Conservation (phyloP, 495 filamentous ascomycete species). For the Penicillium silybi region DNA sequence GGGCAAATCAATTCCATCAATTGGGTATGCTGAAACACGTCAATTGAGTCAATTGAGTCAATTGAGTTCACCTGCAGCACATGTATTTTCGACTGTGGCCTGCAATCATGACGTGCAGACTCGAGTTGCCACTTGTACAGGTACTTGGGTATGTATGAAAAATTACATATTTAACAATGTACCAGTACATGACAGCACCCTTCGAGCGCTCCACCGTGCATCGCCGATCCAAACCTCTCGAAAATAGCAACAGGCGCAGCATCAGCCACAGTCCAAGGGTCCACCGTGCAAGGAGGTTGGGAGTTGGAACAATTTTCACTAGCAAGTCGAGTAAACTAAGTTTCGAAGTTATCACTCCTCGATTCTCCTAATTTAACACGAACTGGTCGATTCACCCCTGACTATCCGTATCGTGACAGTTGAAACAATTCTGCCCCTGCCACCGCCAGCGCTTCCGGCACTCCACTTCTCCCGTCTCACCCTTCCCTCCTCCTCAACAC, state of each 20-base stretch:
- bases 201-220: slow-evolving; percentile 8
- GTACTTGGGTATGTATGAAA: not conserved
- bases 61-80: not conserved
- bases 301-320: not conserved
- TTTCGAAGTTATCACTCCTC: not conserved
- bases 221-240: slow-evolving; percentile 4
- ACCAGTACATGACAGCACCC: slow-evolving; percentile 1
- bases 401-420: slow-evolving; percentile 4
- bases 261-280: slow-evolving; percentile 9
- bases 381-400: slow-evolving; percentile 1
- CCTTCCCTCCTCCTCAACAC: slow-evolving; percentile 17
- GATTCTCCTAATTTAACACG: not conserved
- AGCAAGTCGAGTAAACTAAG: not conserved
- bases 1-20: not conserved
- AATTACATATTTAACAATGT: not conserved
- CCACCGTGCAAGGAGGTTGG: slow-evolving; percentile 8
- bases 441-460: slow-evolving; percentile 22
- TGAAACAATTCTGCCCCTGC: slow-evolving; percentile 1
- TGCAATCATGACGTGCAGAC: slow-evolving; percentile 22
- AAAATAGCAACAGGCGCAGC: slow-evolving; percentile 14
- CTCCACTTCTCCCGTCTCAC: slow-evolving; percentile 26
- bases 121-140: slow-evolving; percentile 5
- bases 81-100: not conserved
- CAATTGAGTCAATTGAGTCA: not conserved
- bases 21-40: not conserved